Base-by-base conservation (phyloP, 495 filamentous ascomycete genomes). In the Aspergillus bridgeri region DNA sequence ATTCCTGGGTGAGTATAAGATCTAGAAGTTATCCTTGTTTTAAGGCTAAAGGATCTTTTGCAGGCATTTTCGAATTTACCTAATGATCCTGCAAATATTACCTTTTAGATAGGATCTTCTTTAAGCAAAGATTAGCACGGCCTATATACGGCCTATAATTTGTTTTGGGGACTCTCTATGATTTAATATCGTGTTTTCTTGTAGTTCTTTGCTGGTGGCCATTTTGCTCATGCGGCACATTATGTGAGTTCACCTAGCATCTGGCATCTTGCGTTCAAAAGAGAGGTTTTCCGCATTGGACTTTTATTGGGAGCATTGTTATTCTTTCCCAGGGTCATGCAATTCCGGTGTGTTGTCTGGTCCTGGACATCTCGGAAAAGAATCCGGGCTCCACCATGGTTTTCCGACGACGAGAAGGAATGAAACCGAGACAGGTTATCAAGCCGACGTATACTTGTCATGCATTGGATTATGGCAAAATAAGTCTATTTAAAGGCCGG, bases 1-100 rank as follows among this genome's bases (percentile, higher is more conserved):
- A 73, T 48, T 68, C 68, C 42, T 73, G 70, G 70, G 70, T 73
- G 48, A 48, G 66, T 64, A 15, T n/a, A 42, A 17, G 4, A 21
- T 8, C 7, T 42, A 11, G 19, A 22, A 11, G 21, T 1, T 13
- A 11, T 6, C 17, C 6, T 15, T 38, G 7, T 13, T 15, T 38
- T 13, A 2, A n/a, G 21, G 22, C 44, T 56, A 7, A 45, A 17
- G 11, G 11, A 20, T 42, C 9, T n/a, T 33, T 17, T n/a, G 1
- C 43, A 65, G 63, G 63, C 63, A 11, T 69, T 71, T 20, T 65
- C 68, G 0, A 71, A 66, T 57, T 51, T 69, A 5, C 60, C 62
- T 23, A 66, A 61, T 50, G 63, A 70, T 22, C 58, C 65, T 0
- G 64, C 68, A 2, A 59, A 50, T 3, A 55, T 69, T 22, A 58